These are phyloP conservation scores for Chlamydomonas reinhardtii DNA, from an alignment of 163 green algal species.

Conservation along the genomic window DNA sequence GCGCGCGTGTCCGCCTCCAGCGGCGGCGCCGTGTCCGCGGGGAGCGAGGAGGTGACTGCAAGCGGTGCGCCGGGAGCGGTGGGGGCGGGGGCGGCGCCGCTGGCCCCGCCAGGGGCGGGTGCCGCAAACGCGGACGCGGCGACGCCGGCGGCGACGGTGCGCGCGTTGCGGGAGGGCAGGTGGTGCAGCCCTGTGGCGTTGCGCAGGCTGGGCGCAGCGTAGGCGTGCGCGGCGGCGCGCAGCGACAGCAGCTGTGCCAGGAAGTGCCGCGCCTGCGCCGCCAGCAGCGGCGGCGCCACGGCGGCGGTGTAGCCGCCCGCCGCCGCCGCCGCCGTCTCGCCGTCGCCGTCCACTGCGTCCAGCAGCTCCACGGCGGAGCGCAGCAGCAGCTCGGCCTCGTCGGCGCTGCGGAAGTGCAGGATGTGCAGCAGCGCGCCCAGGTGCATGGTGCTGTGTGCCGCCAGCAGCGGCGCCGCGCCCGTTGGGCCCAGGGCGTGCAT, in stretches of 20 bases:
- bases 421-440: conserved; percentile 33
- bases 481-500: not conserved
- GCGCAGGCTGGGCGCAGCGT: not conserved
- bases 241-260: conserved; percentile 8
- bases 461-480: not conserved
- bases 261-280: conserved; percentile 33
- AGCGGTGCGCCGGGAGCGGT: too few species aligned
- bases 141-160: not conserved
- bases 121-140: not conserved
- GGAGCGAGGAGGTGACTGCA: too few species aligned
- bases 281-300: not conserved
- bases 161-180: not conserved
- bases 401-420: not conserved
- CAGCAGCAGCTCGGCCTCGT: conserved; percentile 35
- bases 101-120: not conserved
- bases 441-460: not conserved
- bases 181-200: not conserved
- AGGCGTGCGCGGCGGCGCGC: not conserved
- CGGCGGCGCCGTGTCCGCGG: not conserved
- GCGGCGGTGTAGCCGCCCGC: not conserved
- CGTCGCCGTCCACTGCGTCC: not conserved
- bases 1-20: not conserved
- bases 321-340: not conserved
- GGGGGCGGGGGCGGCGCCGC: not conserved
- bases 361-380: not conserved